Base-by-base conservation (phyloP, 129 eudicot genomes). In the Escallonia herrerae region DNA sequence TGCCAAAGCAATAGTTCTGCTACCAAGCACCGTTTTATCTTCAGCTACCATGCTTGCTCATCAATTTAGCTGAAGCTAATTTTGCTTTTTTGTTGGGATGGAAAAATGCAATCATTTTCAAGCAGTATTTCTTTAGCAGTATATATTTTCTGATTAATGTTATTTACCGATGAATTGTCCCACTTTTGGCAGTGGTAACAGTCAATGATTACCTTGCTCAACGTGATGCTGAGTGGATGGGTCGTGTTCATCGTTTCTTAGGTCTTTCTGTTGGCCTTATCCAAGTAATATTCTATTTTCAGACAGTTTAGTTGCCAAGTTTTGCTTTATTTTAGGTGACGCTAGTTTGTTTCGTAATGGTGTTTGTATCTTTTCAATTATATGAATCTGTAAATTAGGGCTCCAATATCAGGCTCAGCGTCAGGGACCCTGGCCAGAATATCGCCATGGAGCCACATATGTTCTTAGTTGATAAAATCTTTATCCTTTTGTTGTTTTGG, bases 141-240 rank as follows among this genome's bases (percentile, higher is more conserved):
- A n/a, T 38, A 45, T 45, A 8, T 1, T 5, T 45, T 45, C 9
- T 45, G 49, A 45, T 1, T 58, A 8, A 6, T 40, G 54, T 41
- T 14, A 56, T 66, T 63, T 73, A 6, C 61, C 79, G 64, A 46
- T 74, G 64, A 15, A 46, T 55, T 7, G 58, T 43, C 62, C 15
- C 42, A 44, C 63, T 43, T 54, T 11, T 75, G 71, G 57, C 78
- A 94, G 99, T 94, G 86, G 99, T 94, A 4, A 94, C 99, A 0
- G 99, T 94, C 44, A 94, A 94, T 72, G 97, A 94, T 73, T 94
- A 94, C 72, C 90, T 94, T 62, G 99, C 99, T 80, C 96, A 87
- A 80, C 86, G 99, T 63, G 99, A 94, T 82, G 99, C 99, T 71
- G 99, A 94, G 79, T 94, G 99, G 97, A 94, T 94, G 99, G 99